Conservation (phyloP, 2,329 filamentous ascomycete species). For the Cordyceps pruinosa region DNA sequence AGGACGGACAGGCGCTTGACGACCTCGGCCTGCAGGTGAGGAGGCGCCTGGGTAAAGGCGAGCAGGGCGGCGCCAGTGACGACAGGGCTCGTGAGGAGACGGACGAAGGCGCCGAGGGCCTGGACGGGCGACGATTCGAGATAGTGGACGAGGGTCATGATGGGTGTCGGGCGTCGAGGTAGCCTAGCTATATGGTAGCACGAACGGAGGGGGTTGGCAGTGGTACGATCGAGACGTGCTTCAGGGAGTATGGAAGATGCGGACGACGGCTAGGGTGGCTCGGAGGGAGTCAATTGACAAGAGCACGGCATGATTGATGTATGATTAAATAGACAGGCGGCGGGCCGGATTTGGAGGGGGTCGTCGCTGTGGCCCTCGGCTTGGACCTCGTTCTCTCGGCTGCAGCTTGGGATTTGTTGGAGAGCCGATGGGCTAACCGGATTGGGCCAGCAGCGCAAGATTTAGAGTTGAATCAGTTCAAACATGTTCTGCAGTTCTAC, state of each 20-base stretch:
- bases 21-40: constrained; percentile 4
- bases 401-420: not conserved
- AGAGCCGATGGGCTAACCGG: not conserved
- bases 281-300: not conserved
- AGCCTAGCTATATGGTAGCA: not conserved
- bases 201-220: not conserved
- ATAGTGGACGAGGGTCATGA: constrained; percentile 2
- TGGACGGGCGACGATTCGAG: constrained; percentile 16
- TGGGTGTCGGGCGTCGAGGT: not conserved
- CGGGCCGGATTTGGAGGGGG: constrained; percentile 1
- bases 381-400: not conserved
- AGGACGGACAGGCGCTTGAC: constrained; percentile 8
- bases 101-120: constrained; percentile 7
- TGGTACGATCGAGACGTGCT: too few species aligned
- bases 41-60: constrained; percentile 12
- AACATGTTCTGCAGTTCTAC: not conserved
- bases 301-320: not conserved
- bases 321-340: not conserved
- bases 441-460: not conserved
- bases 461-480: too few species aligned
- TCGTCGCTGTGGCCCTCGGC: not conserved
- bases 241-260: not conserved
- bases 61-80: constrained; percentile 16
- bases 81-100: constrained; percentile 13
- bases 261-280: not conserved